Conservation (phyloP, 345 rosid genomes). For the Camelina laxa region DNA sequence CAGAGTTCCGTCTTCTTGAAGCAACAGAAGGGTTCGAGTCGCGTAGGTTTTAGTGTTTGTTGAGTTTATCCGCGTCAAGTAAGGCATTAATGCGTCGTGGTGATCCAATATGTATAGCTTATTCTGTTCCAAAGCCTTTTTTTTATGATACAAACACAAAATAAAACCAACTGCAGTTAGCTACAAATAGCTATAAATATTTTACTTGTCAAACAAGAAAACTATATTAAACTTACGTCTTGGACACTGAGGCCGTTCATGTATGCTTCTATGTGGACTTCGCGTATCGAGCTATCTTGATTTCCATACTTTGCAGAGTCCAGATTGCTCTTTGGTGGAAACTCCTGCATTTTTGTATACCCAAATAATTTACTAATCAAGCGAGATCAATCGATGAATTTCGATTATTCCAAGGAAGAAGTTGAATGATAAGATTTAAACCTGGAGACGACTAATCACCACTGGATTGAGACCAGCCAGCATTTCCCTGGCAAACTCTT, state of each 20-base stretch:
- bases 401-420: neutral
- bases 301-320: slow-evolving; percentile 63
- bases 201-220: slow-evolving; percentile 24
- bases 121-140: slow-evolving; percentile 63
- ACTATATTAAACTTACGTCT: slow-evolving; percentile 45
- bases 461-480: slow-evolving; percentile 85
- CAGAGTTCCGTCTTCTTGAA: slow-evolving; percentile 72
- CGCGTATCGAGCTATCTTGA: slow-evolving; percentile 62
- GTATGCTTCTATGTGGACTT: slow-evolving; percentile 56
- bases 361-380: neutral
- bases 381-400: neutral
- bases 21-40: slow-evolving; percentile 69
- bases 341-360: slow-evolving; percentile 53
- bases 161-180: neutral
- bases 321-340: slow-evolving; percentile 76
- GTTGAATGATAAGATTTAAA: neutral
- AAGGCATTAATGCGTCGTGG: slow-evolving; percentile 84
- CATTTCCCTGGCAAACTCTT: slow-evolving; percentile 83
- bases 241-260: slow-evolving; percentile 71
- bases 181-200: neutral
- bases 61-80: slow-evolving; percentile 66
- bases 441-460: slow-evolving; percentile 56
- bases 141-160: neutral
- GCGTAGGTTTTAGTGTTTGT: slow-evolving; percentile 85
- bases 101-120: slow-evolving; percentile 76